Conservation (phyloP, 192 early-diverging fungal species). For the Coemansia sp. region DNA sequence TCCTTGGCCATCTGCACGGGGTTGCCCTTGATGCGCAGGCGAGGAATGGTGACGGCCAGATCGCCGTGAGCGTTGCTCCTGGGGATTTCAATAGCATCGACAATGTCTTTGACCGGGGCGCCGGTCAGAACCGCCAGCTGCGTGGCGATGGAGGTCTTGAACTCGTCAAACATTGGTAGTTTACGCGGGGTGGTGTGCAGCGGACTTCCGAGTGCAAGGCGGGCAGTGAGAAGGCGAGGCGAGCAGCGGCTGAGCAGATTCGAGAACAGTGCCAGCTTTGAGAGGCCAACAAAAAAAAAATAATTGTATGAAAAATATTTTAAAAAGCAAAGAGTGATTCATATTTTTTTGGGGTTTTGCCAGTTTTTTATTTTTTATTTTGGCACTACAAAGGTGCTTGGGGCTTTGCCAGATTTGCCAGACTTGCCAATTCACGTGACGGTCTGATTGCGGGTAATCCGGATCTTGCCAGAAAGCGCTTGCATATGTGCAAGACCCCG, state of each 20-base stretch:
- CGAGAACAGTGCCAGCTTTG: constrained; percentile 9
- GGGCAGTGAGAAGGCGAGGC: neutral
- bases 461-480: constrained; percentile 26
- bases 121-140: constrained; percentile 60
- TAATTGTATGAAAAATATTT: constrained; percentile 1
- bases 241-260: neutral
- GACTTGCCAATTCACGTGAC: neutral
- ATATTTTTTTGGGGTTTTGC: neutral
- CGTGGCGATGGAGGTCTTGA: constrained; percentile 62
- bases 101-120: constrained; percentile 50
- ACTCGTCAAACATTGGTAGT: constrained; percentile 57
- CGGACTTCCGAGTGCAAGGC: neutral
- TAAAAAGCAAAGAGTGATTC: neutral
- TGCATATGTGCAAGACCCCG: constrained; percentile 11
- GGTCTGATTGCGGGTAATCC: neutral
- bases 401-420: too few species aligned
- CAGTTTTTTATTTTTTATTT: too few species aligned
- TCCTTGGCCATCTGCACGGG: constrained; percentile 63
- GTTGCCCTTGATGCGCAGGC: constrained; percentile 67
- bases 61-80: constrained; percentile 63
- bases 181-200: constrained; percentile 1
- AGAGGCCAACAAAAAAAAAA: neutral
- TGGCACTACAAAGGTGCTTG: too few species aligned
- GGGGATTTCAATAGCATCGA: constrained; percentile 61
- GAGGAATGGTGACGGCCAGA: constrained; percentile 68